Base-by-base conservation (phyloP, 1,139 yeast genomes). In the Blastobotrys arbuscula region DNA sequence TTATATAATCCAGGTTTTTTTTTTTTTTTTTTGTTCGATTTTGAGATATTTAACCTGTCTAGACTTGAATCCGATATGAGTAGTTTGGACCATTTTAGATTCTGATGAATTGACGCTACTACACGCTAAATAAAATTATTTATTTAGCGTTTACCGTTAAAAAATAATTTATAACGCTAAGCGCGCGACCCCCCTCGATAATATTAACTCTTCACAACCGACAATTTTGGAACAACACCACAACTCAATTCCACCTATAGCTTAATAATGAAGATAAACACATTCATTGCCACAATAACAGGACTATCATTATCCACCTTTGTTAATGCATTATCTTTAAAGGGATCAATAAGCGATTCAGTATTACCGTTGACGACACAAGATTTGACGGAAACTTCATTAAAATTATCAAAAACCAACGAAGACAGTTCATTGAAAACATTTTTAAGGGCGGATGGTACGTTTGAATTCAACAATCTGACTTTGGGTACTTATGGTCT, bases 401-500 rank as follows among this genome's bases (percentile, higher is more conserved):
- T 48, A 34, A 38, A 37, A 18, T 40, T 48, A 28, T 13, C 19
- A 10, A 5, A 28, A n/a, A 20, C 18, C 4, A 19, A 31, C 4
- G 30, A 21, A 30, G 20, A 15, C n/a, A 30, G 26, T 20, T 3
- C 44, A 13, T 15, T 26, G 5, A 39, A 8, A 16, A 35, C 45
- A 12, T 41, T 28, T 31, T 44, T 50, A 10, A 36, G 19, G 12
- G 19, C 34, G 12, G 46, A 44, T 28, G 52, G 65, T 21, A 49
- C 50, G 10, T 65, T 65, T 52, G 52, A 50, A 26, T 61, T 65
- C 50, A 47, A 51, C 19, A 61, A 61, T 34, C 55, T 65, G 18
- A 28, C 54, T 16, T 59, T 53, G 21, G 69, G 69, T 8, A 47
- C 48, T 47, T 56, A 48, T 52, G 64, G 15, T 39, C 46, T 24